A percentile compares a stretch with the other conserved stretches of the same genome.
These are phyloP conservation scores for Chenopodium berlandieri DNA, from an alignment of 148 eudicot species.

Conservation along the genomic window DNA sequence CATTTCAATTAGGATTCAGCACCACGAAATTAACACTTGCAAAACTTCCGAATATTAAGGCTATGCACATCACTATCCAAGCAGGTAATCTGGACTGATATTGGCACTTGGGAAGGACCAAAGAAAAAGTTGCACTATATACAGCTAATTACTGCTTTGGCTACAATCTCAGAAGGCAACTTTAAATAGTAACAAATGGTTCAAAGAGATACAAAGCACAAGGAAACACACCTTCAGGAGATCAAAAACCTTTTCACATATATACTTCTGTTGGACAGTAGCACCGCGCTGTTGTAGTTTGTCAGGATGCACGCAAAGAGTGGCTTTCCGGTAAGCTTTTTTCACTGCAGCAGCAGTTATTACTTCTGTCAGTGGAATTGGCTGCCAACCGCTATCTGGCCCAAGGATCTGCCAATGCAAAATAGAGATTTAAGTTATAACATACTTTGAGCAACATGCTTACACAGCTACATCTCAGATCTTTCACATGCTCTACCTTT, in stretches of 20 bases:
- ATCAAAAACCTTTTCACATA: conserved; percentile 97
- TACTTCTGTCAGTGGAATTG: conserved; percentile 87
- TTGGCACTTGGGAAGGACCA: neutral
- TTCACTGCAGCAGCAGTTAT: conserved; percentile 90
- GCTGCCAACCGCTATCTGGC: conserved; percentile 93
- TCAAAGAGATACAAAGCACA: neutral
- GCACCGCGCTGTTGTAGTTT: conserved; percentile 98
- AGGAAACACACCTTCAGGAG: conserved; percentile 73
- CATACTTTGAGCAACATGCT: neutral
- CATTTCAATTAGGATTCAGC: neutral
- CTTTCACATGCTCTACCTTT: neutral
- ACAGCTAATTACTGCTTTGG: neutral
- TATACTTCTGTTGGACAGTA: conserved; percentile 82
- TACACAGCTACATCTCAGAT: neutral
- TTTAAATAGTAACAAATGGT: neutral
- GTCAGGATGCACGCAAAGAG: conserved; percentile 97
- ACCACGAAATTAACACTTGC: neutral
- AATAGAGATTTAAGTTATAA: neutral
- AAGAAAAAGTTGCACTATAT: neutral
- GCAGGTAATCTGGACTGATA: neutral
- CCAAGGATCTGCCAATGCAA: conserved; percentile 78
- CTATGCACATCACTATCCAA: neutral
- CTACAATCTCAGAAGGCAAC: neutral
- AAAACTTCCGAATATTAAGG: neutral
- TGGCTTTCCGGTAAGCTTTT: conserved; percentile 94